A percentile compares a stretch with the other conserved stretches of the same genome.
These are phyloP conservation scores for Lippia alba DNA, from an alignment of 305 asterid genomes.

Conservation along the genomic window DNA sequence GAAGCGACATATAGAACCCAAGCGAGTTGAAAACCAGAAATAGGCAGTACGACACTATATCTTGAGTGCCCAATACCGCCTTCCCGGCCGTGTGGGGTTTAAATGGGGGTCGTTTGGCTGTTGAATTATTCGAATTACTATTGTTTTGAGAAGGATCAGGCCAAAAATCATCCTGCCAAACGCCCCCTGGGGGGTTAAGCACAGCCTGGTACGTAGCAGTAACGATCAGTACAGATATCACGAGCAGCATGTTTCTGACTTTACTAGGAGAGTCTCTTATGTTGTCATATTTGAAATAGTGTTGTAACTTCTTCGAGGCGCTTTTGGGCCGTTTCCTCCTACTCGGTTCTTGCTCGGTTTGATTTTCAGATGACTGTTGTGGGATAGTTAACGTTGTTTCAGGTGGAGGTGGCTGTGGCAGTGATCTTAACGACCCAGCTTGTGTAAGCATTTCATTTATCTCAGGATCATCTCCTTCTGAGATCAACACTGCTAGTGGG, in stretches of 20 bases:
- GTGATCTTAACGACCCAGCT: slow-evolving; percentile 34
- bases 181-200: slow-evolving; percentile 67
- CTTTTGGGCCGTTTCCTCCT: slow-evolving; percentile 9
- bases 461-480: slow-evolving; percentile 55
- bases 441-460: slow-evolving; percentile 55
- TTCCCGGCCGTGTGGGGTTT: slow-evolving; percentile 42
- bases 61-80: slow-evolving; percentile 45
- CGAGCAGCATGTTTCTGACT: slow-evolving; percentile 46
- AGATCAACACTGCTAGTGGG: slow-evolving; percentile 41
- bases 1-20: slow-evolving; percentile 52
- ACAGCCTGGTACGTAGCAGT: slow-evolving; percentile 57
- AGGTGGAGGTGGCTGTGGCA: neutral
- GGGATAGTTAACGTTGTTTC: neutral
- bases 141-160: slow-evolving; percentile 6
- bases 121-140: neutral
- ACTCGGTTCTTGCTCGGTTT: slow-evolving; percentile 9
- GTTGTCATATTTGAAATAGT: slow-evolving; percentile 58
- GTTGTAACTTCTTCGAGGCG: slow-evolving; percentile 35
- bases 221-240: slow-evolving; percentile 45
- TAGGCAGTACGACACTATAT: slow-evolving; percentile 34
- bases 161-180: slow-evolving; percentile 66
- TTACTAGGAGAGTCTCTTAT: slow-evolving; percentile 43
- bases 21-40: slow-evolving; percentile 51
- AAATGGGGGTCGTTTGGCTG: neutral
- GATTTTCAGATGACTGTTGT: neutral